phyloP scores from a whole-genome alignment of 192 early-diverging fungal genomes.

The Allomyces arbusculus region DNA sequence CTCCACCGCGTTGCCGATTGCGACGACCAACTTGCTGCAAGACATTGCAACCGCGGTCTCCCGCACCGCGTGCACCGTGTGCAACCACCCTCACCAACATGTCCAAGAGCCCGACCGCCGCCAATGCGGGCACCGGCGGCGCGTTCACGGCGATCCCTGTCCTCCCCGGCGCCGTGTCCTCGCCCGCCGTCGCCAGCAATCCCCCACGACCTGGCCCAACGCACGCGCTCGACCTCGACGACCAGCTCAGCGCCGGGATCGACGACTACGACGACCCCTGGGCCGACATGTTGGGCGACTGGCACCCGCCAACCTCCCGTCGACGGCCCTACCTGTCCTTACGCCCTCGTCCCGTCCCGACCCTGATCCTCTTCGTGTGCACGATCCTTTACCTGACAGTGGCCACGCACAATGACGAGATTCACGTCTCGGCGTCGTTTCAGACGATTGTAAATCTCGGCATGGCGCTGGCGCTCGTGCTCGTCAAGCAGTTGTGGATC shows the following conservation, averaged over 20 bases:
- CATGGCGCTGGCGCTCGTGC: neutral
- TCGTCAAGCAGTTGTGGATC: neutral
- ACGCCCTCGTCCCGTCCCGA: neutral
- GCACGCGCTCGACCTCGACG: too few species aligned
- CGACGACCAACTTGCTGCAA: too few species aligned
- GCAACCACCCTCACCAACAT: too few species aligned
- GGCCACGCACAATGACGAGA: neutral
- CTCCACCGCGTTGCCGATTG: too few species aligned
- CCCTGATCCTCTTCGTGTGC: neutral
- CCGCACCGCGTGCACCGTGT: too few species aligned
- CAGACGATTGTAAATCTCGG: neutral
- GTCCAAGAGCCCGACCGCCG: too few species aligned
- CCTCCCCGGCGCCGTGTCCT: too few species aligned
- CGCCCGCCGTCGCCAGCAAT: too few species aligned
- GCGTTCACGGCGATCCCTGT: too few species aligned
- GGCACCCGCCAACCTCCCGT: neutral
- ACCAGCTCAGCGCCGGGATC: neutral
- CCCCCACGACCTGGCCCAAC: too few species aligned
- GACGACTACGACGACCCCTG: neutral
- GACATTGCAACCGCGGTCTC: too few species aligned
- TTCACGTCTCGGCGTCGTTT: neutral
- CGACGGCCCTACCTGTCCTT: neutral
- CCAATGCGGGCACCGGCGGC: too few species aligned
- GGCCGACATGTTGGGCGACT: neutral
- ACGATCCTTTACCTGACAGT: neutral